Conservation (phyloP, 768 basidiomycete genomes). For the Lentinula raphanica region DNA sequence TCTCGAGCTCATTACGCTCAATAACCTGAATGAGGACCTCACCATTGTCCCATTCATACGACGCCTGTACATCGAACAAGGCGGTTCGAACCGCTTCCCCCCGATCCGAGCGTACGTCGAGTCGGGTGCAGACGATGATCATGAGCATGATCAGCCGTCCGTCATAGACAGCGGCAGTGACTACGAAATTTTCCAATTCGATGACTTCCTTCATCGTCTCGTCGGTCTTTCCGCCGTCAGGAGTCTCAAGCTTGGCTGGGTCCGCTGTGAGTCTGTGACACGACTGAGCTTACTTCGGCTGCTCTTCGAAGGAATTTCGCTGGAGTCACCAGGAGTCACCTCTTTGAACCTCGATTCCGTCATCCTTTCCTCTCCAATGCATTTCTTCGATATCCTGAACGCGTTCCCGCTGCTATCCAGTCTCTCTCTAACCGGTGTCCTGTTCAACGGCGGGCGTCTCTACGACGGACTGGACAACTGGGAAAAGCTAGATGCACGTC, state of each 20-base stretch:
- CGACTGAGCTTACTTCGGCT: neutral
- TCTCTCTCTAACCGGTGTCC: neutral
- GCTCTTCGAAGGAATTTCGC: neutral
- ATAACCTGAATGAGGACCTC: neutral
- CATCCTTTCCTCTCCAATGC: neutral
- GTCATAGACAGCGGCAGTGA: no score
- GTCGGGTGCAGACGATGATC: no score
- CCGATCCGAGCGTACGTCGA: neutral
- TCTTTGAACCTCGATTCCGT: neutral
- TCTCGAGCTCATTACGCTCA: neutral
- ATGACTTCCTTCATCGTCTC: neutral
- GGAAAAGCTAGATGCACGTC: neutral
- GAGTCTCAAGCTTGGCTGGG: neutral
- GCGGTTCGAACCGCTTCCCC: neutral
- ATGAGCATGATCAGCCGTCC: no score
- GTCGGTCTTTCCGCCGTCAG: neutral
- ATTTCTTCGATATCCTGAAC: neutral
- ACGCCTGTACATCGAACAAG: neutral
- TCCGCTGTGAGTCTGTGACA: neutral
- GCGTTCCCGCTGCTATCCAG: neutral
- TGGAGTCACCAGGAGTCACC: neutral
- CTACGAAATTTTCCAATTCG: neutral
- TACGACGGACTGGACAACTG: neutral
- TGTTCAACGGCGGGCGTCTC: neutral
- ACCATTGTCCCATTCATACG: neutral